Conservation (phyloP, 1,284 basidiomycete species). For the Fomitopsis schrenkii region DNA sequence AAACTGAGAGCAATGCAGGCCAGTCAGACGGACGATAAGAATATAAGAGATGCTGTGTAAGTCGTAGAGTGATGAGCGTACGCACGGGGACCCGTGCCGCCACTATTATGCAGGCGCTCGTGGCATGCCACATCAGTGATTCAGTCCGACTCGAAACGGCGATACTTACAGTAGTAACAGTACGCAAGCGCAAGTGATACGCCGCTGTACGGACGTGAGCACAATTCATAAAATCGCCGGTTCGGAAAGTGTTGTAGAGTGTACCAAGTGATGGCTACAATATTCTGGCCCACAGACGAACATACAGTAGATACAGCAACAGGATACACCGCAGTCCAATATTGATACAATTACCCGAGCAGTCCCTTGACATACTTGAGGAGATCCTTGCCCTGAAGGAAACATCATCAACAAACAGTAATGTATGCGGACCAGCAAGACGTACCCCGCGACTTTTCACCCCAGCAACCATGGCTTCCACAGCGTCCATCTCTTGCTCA, state of each 20-base stretch:
- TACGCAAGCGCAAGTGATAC: no score
- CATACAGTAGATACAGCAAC: neutral
- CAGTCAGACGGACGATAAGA: neutral
- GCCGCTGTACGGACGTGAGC: no score
- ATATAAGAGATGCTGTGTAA: neutral
- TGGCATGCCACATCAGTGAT: neutral
- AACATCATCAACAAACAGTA: constrained; percentile 1
- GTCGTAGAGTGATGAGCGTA: neutral
- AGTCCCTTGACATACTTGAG: constrained; percentile 69
- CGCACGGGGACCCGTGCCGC: neutral
- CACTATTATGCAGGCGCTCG: neutral
- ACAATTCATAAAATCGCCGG: neutral
- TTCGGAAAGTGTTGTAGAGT: neutral
- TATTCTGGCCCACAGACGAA: neutral
- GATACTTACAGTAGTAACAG: neutral
- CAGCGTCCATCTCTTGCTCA: constrained; percentile 46
- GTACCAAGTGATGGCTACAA: neutral
- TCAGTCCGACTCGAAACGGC: neutral
- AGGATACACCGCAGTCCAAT: neutral
- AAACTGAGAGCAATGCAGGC: neutral
- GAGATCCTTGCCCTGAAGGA: constrained; percentile 61
- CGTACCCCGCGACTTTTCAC: constrained; percentile 71
- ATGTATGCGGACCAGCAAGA: constrained; percentile 10
- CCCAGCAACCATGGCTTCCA: constrained; percentile 68
- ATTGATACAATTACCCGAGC: constrained; percentile 39